These are phyloP conservation scores for Nakazawaea molendinolei DNA, from an alignment of 805 yeast species.

Conservation along the genomic window DNA sequence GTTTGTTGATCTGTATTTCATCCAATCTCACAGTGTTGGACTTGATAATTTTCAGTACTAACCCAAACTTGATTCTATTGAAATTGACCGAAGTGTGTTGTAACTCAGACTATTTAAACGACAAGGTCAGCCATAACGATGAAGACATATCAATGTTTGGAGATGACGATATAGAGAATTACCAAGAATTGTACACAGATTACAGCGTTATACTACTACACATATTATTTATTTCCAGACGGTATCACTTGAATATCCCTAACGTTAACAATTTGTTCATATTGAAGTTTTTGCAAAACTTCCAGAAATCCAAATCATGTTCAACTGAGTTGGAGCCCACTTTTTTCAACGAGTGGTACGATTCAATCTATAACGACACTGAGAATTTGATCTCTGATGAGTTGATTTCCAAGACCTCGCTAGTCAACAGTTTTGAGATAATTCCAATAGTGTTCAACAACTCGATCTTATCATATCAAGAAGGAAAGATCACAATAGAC, in stretches of 20 bases:
- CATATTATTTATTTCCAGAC: slow-evolving; percentile 30
- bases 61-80: slow-evolving; percentile 32
- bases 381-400: slow-evolving; percentile 84
- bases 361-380: slow-evolving; percentile 65
- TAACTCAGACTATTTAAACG: slow-evolving; percentile 13
- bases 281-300: slow-evolving; percentile 19
- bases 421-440: slow-evolving; percentile 60
- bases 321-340: slow-evolving; percentile 17
- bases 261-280: slow-evolving; percentile 12
- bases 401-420: slow-evolving; percentile 56
- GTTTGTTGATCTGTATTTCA: slow-evolving; percentile 46
- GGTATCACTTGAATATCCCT: slow-evolving; percentile 24
- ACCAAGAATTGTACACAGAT: slow-evolving; percentile 60
- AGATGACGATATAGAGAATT: slow-evolving; percentile 21
- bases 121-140: slow-evolving; percentile 18
- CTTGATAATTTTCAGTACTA: slow-evolving; percentile 34
- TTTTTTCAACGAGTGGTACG: slow-evolving; percentile 60
- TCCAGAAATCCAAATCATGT: slow-evolving; percentile 19
- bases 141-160: slow-evolving; percentile 16
- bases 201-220: slow-evolving; percentile 57
- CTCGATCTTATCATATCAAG: slow-evolving; percentile 53
- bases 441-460: slow-evolving; percentile 73
- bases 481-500: slow-evolving; percentile 49
- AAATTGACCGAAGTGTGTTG: slow-evolving; percentile 10
- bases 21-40: slow-evolving; percentile 35